A percentile compares a stretch with the other conserved stretches of the same genome.
Evolutionary conservation across 805 yeast genomes (phyloP).

Genomic region (Candida chauliodis): DNA sequence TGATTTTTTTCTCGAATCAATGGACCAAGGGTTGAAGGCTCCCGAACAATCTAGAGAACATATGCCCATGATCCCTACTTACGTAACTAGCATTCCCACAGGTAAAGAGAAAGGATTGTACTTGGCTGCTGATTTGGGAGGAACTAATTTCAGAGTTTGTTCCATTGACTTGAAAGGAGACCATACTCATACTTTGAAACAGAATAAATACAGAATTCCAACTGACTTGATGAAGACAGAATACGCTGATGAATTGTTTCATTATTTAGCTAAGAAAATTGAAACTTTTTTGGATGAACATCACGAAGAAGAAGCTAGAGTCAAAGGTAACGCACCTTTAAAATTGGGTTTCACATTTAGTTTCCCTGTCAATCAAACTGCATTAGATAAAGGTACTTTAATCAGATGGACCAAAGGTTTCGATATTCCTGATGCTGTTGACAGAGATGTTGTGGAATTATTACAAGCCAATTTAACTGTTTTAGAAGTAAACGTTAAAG

Average conservation of each 20-base stretch:
- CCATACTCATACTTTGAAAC: conserved; percentile 74
- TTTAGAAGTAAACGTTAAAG: conserved; percentile 58
- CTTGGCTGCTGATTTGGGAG: conserved; percentile 93
- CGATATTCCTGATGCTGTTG: conserved; percentile 79
- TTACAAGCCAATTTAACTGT: conserved; percentile 68
- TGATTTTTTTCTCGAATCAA: conserved; percentile 54
- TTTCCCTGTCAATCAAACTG: conserved; percentile 87
- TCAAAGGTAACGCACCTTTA: conserved; percentile 27
- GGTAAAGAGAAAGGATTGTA: conserved; percentile 82
- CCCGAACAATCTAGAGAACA: conserved; percentile 38
- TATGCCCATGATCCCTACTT: conserved; percentile 90
- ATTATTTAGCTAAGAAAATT: conserved; percentile 71
- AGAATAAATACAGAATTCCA: conserved; percentile 77
- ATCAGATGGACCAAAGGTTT: conserved; percentile 98
- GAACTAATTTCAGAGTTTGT: conserved; percentile 93
- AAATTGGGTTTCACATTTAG: conserved; percentile 92
- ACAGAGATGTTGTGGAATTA: conserved; percentile 71
- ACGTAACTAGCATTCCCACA: conserved; percentile 76
- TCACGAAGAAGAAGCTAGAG: conserved; percentile 47
- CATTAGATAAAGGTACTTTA: conserved; percentile 72
- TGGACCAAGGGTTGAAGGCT: conserved; percentile 56
- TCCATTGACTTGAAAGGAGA: conserved; percentile 75
- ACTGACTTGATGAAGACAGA: conserved; percentile 65
- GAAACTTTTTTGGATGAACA: conserved; percentile 60
- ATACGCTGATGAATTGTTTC: conserved; percentile 64